Evolutionary conservation across 2,329 filamentous ascomycete species (phyloP).

Genomic region (Podosphaera fusca): DNA sequence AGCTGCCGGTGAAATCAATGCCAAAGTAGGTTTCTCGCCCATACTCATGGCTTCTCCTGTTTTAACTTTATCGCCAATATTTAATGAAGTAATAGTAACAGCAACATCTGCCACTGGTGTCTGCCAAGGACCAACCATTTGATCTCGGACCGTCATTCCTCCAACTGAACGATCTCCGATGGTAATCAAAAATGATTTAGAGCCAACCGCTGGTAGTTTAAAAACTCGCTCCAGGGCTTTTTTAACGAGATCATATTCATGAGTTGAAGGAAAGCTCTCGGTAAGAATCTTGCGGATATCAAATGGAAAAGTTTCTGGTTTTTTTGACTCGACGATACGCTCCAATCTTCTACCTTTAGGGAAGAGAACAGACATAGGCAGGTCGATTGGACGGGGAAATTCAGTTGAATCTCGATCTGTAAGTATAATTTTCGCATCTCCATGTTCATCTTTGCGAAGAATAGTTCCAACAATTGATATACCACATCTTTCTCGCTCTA

Average conservation of each 20-base stretch:
- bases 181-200: constrained; percentile 90
- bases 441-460: constrained; percentile 32
- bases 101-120: constrained; percentile 83
- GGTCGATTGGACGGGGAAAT: constrained; percentile 59
- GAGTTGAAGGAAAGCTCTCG: constrained; percentile 22
- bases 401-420: constrained; percentile 58
- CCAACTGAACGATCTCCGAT: constrained; percentile 87
- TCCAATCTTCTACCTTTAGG: constrained; percentile 70
- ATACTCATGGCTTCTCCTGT: constrained; percentile 94
- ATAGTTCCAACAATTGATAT: constrained; percentile 81
- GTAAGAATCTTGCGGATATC: constrained; percentile 42
- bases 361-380: constrained; percentile 75
- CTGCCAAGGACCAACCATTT: constrained; percentile 95
- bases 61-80: constrained; percentile 37
- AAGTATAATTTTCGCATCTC: constrained; percentile 51
- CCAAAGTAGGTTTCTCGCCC: constrained; percentile 77
- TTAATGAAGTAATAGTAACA: constrained; percentile 67
- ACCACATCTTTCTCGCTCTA: constrained; percentile 64
- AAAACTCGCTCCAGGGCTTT: constrained; percentile 65
- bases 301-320: constrained; percentile 44
- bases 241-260: constrained; percentile 21
- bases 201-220: constrained; percentile 72
- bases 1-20: constrained; percentile 69
- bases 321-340: constrained; percentile 46
- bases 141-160: constrained; percentile 68